Conservation (phyloP, 768 basidiomycete genomes). For the Kwoniella shandongensis region DNA sequence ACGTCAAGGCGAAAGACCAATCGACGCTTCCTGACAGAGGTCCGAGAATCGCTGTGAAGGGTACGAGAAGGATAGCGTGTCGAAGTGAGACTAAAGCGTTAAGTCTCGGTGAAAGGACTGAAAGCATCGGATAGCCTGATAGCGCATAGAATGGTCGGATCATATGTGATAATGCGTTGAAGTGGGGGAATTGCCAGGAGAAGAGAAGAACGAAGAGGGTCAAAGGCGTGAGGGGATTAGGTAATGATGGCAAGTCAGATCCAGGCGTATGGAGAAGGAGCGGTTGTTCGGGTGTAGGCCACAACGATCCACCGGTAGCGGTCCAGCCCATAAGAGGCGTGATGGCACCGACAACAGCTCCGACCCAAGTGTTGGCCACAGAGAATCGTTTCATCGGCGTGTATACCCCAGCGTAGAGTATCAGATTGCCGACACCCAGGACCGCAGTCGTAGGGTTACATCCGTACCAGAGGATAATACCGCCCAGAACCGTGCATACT, state of each 20-base stretch:
- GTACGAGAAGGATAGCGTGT: conserved; percentile 67
- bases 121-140: conserved; percentile 91
- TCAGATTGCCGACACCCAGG: conserved; percentile 79
- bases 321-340: conserved; percentile 99
- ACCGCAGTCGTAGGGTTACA: conserved; percentile 82
- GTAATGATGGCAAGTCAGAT: conserved; percentile 48
- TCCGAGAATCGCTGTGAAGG: conserved; percentile 73
- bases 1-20: conserved; percentile 79
- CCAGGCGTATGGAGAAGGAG: conserved; percentile 64
- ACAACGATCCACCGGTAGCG: conserved; percentile 77
- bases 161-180: conserved; percentile 86
- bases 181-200: conserved; percentile 99
- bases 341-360: conserved; percentile 83
- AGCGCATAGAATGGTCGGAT: conserved; percentile 85
- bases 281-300: conserved; percentile 66
- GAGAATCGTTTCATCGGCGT: conserved; percentile 86
- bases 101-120: conserved; percentile 70
- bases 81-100: conserved; percentile 84
- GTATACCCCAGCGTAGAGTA: conserved; percentile 85
- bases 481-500: conserved; percentile 74
- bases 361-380: conserved; percentile 88
- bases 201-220: conserved; percentile 81
- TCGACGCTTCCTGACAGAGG: conserved; percentile 93
- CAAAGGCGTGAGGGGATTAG: conserved; percentile 79
- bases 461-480: conserved; percentile 72